Percentiles rank a stretch among this genome's conserved stretches.
These are phyloP conservation scores for Syzygium jambos DNA, from an alignment of 345 rosid species.

Conservation along the genomic window DNA sequence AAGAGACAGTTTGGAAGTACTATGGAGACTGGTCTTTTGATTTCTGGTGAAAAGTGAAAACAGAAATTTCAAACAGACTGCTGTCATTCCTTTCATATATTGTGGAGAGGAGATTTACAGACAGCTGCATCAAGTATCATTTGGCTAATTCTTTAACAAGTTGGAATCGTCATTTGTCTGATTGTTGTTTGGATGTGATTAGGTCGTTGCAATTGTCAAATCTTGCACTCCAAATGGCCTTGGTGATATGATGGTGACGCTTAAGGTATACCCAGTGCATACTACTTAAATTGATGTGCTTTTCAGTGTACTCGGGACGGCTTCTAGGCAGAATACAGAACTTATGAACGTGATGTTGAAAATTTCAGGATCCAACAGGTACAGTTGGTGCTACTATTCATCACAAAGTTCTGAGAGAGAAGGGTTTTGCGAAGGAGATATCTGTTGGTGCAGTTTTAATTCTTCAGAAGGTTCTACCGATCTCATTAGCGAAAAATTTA, in stretches of 20 bases:
- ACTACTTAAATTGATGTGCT: not conserved
- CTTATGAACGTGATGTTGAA: not conserved
- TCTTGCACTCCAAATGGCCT: constrained; percentile 66
- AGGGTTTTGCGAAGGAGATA: constrained; percentile 51
- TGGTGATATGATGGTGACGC: constrained; percentile 74
- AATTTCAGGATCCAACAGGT: constrained; percentile 72
- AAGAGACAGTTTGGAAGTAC: not conserved
- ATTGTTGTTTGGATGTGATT: not conserved
- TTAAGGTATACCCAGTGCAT: constrained; percentile 45
- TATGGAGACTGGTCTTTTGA: not conserved
- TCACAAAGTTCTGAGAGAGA: constrained; percentile 39
- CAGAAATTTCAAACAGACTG: not conserved
- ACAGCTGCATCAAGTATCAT: not conserved
- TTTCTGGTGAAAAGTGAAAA: not conserved
- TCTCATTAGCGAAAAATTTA: not conserved
- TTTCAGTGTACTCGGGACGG: not conserved
- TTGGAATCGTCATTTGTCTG: not conserved
- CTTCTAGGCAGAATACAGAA: not conserved
- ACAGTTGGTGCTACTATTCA: constrained; percentile 74
- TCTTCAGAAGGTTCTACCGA: constrained; percentile 45
- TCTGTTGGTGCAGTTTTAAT: constrained; percentile 63
- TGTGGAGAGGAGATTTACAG: not conserved
- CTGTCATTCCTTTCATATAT: not conserved
- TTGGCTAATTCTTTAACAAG: not conserved
- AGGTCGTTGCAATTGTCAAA: constrained; percentile 75